Conservation (phyloP, 2,329 filamentous ascomycete species). For the Colletotrichum gloeosporioides region DNA sequence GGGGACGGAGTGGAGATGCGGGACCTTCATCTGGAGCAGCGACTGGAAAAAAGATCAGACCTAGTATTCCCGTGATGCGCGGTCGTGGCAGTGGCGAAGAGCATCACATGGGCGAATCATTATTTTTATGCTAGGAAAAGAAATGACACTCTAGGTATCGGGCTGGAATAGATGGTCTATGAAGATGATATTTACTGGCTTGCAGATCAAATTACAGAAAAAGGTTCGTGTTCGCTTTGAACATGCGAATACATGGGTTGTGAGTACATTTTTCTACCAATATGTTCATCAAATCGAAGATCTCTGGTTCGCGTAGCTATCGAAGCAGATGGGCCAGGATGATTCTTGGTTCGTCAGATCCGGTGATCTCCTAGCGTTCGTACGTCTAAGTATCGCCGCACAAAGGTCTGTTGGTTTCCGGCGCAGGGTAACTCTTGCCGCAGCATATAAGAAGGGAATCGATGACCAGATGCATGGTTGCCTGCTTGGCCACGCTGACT, state of each 20-base stretch:
- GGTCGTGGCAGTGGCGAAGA: not conserved
- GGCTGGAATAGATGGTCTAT: not conserved
- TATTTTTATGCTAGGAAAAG: no score
- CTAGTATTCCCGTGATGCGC: not conserved
- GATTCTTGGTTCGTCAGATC: not conserved
- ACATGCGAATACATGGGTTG: not conserved
- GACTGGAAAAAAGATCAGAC: constrained; percentile 52
- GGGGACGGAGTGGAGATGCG: constrained; percentile 85
- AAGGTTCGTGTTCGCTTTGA: not conserved
- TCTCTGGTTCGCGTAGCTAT: not conserved
- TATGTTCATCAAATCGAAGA: not conserved
- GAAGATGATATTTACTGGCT: not conserved
- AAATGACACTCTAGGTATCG: not conserved
- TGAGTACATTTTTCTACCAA: not conserved
- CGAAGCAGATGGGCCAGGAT: not conserved
- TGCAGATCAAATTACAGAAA: not conserved
- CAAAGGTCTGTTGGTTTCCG: not conserved
- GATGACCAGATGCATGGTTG: not conserved
- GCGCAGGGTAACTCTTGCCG: not conserved
- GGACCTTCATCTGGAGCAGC: constrained; percentile 78
- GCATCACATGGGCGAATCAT: not conserved
- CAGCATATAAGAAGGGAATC: not conserved
- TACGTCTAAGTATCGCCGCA: not conserved
- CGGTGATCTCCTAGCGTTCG: not conserved
- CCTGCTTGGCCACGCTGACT: not conserved